Evolutionary conservation across 345 rosid genomes (phyloP).

Genomic region (Eucalyptus sp.): DNA sequence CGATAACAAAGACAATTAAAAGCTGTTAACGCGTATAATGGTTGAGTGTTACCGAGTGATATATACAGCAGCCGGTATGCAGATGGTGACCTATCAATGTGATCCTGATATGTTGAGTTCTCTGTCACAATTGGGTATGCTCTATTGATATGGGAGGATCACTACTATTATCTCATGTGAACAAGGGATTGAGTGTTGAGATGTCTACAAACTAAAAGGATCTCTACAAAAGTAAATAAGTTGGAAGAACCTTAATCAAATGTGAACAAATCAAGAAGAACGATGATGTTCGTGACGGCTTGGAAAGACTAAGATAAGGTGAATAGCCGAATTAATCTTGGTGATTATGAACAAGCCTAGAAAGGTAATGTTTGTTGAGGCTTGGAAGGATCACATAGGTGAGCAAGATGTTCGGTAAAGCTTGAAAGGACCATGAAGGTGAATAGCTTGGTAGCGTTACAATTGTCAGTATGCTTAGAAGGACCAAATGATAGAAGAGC

Average conservation of each 20-base stretch:
- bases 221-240: neutral
- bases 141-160: neutral
- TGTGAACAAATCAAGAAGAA: neutral
- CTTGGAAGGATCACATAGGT: neutral
- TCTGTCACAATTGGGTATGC: neutral
- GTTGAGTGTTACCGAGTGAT: neutral
- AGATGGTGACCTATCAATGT: neutral
- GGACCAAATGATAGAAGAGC: neutral
- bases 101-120: neutral
- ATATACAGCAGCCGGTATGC: neutral
- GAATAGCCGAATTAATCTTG: neutral
- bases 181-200: neutral
- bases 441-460: neutral
- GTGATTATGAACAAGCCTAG: neutral
- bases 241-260: neutral
- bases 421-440: neutral
- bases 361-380: neutral
- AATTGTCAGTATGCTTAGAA: neutral
- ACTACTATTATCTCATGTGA: neutral
- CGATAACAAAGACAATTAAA: neutral
- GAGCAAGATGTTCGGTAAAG: neutral
- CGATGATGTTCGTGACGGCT: neutral
- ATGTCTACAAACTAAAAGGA: neutral
- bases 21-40: neutral
- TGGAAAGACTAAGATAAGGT: neutral